Evolutionary conservation across 345 rosid species (phyloP).

Genomic region (Lepidium didymum): DNA sequence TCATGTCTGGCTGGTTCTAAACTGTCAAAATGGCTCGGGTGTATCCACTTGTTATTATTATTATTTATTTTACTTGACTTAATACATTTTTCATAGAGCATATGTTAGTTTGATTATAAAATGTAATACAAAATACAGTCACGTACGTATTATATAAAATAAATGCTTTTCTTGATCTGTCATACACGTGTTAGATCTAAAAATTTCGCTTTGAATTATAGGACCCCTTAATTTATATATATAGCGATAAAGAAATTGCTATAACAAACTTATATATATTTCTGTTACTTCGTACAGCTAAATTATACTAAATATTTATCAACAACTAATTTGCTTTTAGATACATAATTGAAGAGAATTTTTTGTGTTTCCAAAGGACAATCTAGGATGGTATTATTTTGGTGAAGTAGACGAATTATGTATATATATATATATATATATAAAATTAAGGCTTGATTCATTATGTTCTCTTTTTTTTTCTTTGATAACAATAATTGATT

Average conservation of each 20-base stretch:
- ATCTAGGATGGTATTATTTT: neutral
- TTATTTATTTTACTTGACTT: slow-evolving; percentile 1
- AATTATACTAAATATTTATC: neutral
- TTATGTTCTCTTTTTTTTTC: neutral
- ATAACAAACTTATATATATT: neutral
- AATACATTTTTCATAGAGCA: neutral
- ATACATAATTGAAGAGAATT: neutral
- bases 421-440: neutral
- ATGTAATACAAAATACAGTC: neutral
- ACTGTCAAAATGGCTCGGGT: slow-evolving; percentile 8
- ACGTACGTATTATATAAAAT: neutral
- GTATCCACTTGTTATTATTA: slow-evolving; percentile 8
- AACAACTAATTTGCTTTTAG: neutral
- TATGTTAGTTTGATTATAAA: neutral
- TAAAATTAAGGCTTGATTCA: neutral
- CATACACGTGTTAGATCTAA: slow-evolving; percentile 19
- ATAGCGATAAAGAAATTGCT: neutral
- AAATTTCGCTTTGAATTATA: neutral
- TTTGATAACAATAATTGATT: neutral
- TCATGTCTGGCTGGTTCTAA: slow-evolving; percentile 4
- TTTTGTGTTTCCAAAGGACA: neutral
- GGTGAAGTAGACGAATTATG: neutral
- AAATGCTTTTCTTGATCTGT: slow-evolving; percentile 11
- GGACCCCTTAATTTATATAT: neutral
- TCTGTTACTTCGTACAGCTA: neutral